phyloP scores from a whole-genome alignment of 2,329 filamentous ascomycete species.

The Boeremia exigua region DNA sequence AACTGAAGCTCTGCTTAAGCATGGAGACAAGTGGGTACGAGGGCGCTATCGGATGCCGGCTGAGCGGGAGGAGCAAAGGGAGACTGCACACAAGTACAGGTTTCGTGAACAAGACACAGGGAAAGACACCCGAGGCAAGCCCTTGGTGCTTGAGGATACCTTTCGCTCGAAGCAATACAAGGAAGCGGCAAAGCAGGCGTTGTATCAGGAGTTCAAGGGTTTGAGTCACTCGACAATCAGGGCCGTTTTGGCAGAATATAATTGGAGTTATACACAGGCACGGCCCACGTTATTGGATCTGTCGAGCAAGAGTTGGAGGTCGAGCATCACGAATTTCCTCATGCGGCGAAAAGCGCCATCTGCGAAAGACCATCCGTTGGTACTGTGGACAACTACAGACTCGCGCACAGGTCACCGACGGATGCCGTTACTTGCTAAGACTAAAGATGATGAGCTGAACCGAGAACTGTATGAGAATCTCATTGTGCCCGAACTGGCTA shows the following conservation, averaged over 20 bases:
- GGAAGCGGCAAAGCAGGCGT: constrained; percentile 69
- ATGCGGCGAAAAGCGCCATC: constrained; percentile 66
- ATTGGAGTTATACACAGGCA: constrained; percentile 77
- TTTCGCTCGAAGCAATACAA: constrained; percentile 74
- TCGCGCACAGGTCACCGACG: constrained; percentile 59
- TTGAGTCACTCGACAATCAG: constrained; percentile 75
- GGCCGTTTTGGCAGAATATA: constrained; percentile 79
- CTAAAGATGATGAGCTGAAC: constrained; percentile 64
- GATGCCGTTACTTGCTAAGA: constrained; percentile 68
- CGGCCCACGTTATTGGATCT: constrained; percentile 72
- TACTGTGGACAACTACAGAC: constrained; percentile 67
- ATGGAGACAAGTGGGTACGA: constrained; percentile 72
- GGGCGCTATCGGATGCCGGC: constrained; percentile 61
- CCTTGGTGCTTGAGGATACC: constrained; percentile 65
- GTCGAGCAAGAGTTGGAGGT: constrained; percentile 78
- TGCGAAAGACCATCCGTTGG: constrained; percentile 64
- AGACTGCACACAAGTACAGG: constrained; percentile 40
- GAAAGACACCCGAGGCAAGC: constrained; percentile 39
- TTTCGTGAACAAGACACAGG: constrained; percentile 39
- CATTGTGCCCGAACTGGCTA: constrained; percentile 51
- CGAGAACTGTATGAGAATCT: constrained; percentile 56
- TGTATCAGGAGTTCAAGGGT: constrained; percentile 77
- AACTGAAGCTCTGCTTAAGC: constrained; percentile 77
- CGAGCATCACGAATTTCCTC: constrained; percentile 74
- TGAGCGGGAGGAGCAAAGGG: constrained; percentile 44